Evolutionary conservation across 202 grass and related monocot species (phyloP), one percentile per base, ranked within the genome.

Genomic region (Alloteropsis angusta): DNA sequence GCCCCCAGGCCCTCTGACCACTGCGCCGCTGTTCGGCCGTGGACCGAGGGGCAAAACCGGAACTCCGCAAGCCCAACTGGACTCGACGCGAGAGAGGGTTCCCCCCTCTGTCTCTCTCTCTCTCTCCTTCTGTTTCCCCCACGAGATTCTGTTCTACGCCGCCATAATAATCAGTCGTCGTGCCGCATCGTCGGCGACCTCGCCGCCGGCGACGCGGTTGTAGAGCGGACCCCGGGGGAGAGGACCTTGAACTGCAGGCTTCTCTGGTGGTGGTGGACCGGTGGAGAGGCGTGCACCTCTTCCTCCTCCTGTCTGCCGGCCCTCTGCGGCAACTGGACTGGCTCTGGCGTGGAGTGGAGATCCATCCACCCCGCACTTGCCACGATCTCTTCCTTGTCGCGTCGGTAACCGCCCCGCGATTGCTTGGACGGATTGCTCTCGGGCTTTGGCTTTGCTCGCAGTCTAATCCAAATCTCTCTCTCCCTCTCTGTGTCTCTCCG

Each of bases 311-410:
- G 28, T 2, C 28, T n/a, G n/a, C n/a, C n/a, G n/a, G n/a, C 28
- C 13, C 22, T 11, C 36, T 30, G 76, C 61, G 28, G 48, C 60
- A 23, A 7, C 61, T 68, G 62, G 62, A 79, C 76, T 79, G 47
- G n/a, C n/a, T n/a, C 76, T 79, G 47, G 62, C 76, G 76, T 79
- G 76, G 76, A 79, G 76, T 79, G 76, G 76, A 79, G 76, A 79
- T 79, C 76, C 76, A 55, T 54, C 76, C 76, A 79, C 76, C 76
- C 61, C 76, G 76, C 62, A 56, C 76, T 23, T 19, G 48, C 62
- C 62, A 43, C 76, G 76, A 79, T 79, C 62, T 53, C 76, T 79
- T 68, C 61, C 76, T 79, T 79, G 22, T 17, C 76, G 37, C 4
- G 47, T 55, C 76, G 76, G 76, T 79, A 79, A 79, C 76, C 14